Conservation (phyloP, 768 basidiomycete genomes). For the Pulveroboletus ravenelii region DNA sequence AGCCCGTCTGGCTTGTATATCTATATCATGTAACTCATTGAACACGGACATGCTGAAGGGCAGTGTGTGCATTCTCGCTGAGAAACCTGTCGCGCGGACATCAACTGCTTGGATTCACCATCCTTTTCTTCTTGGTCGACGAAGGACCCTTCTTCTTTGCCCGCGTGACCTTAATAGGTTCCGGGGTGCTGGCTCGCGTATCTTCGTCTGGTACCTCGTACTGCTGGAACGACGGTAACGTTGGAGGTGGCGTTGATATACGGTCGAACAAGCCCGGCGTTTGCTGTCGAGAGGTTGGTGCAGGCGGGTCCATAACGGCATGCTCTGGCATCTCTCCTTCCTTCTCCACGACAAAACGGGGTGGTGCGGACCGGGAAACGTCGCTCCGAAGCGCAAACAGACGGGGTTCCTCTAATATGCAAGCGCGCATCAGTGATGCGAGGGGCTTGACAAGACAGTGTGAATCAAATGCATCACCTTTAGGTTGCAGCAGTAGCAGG, state of each 20-base stretch:
- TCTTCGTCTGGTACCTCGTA: slow-evolving; percentile 48
- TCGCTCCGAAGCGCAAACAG: slow-evolving; percentile 44
- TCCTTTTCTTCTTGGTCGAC: slow-evolving; percentile 67
- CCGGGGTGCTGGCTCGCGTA: slow-evolving; percentile 51
- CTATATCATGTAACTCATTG: slow-evolving; percentile 24
- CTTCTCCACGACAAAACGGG: slow-evolving; percentile 63
- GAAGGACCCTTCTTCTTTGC: slow-evolving; percentile 55
- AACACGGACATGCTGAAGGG: slow-evolving; percentile 3
- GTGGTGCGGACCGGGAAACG: slow-evolving; percentile 36
- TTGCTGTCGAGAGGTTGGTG: slow-evolving; percentile 24
- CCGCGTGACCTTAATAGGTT: slow-evolving; percentile 72
- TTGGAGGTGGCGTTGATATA: slow-evolving; percentile 34
- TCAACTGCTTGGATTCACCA: slow-evolving; percentile 26
- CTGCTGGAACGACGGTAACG: slow-evolving; percentile 40
- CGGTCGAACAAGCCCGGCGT: slow-evolving; percentile 27
- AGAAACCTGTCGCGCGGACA: neutral
- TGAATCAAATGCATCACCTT: slow-evolving; percentile 21
- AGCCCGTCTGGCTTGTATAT: slow-evolving; percentile 22
- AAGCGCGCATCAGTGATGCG: slow-evolving; percentile 22
- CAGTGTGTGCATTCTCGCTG: neutral
- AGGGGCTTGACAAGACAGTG: neutral
- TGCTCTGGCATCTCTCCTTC: slow-evolving; percentile 84
- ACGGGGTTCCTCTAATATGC: slow-evolving; percentile 30
- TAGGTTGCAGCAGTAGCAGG: slow-evolving; percentile 46
- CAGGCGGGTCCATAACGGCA: slow-evolving; percentile 22